Base-by-base conservation (phyloP, 768 basidiomycete species). In the Serendipita vermifera region DNA sequence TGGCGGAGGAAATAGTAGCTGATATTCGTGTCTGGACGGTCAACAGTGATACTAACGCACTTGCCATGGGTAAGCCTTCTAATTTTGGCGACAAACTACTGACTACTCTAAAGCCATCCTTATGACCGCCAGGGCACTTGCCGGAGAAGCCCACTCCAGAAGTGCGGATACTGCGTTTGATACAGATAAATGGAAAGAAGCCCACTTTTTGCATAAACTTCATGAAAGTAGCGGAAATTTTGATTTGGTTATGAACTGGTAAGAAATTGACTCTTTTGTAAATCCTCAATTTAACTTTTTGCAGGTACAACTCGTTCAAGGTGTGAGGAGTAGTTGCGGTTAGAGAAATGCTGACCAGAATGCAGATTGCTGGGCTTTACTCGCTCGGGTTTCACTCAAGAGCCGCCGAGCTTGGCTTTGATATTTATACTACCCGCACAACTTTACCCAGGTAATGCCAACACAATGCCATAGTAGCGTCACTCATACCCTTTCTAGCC, bases 391-490 rank as follows among this genome's bases (percentile, higher is more conserved):
- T 73, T 62, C 63, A 71, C 7, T 69, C 74, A 22, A 79, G 81
- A 58, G 81, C 83, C 3, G 82, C 81, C 1, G 64, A 68, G 6
- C 71, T 84, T 24, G 85, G 85, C 0, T 85, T 84, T 64, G 69
- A 66, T 22, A 71, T 84, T 15, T 87, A 79, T 60, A 69, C 76
- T 35, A 76, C 76, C 3, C 73, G 81, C 55, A 71, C 76, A 36
- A 69, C 68, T 14, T 82, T 83, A 63, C 82, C 83, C 2, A 84
- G 83, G 82, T 83, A 64, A 55, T n/a, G n/a, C n/a, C n/a, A n/a
- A 35, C 6, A 17, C 31, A 17, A 6, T 38, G 7, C 26, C 9
- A 26, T 9, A 7, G 14, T 5, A 4, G 4, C 26, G 5, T 38
- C n/a, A 3, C 6, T 13, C 32, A n/a, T 35, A 4, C 3, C 9